Evolutionary conservation across 2,329 filamentous ascomycete species (phyloP).

Genomic region (Alternaria sp.): DNA sequence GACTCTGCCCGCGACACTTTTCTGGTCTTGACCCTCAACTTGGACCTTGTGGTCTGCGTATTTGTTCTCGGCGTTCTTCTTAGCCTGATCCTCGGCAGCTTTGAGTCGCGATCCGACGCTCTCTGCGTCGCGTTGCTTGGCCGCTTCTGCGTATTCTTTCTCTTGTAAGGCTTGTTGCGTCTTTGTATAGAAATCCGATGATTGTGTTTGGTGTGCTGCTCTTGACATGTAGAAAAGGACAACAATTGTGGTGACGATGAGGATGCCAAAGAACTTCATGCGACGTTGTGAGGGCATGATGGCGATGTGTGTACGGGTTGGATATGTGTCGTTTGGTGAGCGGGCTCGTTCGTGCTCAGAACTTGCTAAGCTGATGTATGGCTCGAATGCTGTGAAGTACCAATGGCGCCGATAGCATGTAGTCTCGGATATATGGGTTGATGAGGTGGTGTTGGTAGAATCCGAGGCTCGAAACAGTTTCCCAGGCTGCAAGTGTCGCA

Average conservation of each 20-base stretch:
- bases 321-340: conserved; percentile 16
- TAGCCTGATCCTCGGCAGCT: conserved; percentile 74
- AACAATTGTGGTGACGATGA: conserved; percentile 71
- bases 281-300: conserved; percentile 64
- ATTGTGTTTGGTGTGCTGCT: conserved; percentile 62
- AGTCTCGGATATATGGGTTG: not conserved
- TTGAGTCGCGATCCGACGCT: conserved; percentile 68
- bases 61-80: conserved; percentile 74
- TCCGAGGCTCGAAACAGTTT: conserved; percentile 1
- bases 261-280: conserved; percentile 71
- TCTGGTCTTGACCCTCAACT: conserved; percentile 53
- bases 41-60: conserved; percentile 57
- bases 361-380: not conserved
- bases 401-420: not conserved
- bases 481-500: conserved; percentile 5
- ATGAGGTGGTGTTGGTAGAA: not conserved
- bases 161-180: conserved; percentile 63
- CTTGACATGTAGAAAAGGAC: conserved; percentile 77
- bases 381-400: not conserved
- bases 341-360: conserved; percentile 1
- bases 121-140: conserved; percentile 62
- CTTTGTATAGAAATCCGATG: conserved; percentile 65
- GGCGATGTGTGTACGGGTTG: conserved; percentile 14
- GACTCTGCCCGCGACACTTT: conserved; percentile 64
- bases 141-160: conserved; percentile 49